phyloP scores from a whole-genome alignment of 495 filamentous ascomycete genomes.

The Rhypophila decipiens region DNA sequence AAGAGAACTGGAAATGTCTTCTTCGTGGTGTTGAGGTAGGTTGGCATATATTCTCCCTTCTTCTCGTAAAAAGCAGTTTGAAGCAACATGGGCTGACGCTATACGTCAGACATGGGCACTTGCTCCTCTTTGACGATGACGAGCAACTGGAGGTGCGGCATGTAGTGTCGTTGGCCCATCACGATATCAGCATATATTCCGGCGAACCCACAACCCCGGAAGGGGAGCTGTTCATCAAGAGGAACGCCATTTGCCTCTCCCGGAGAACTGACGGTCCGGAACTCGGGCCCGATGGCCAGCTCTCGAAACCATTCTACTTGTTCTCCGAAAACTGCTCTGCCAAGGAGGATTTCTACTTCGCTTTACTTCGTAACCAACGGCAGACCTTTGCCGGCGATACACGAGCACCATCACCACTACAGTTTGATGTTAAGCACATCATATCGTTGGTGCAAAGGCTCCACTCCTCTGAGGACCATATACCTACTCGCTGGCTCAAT shows the following conservation, averaged over 20 bases:
- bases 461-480: conserved; percentile 85
- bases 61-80: background rate
- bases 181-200: conserved; percentile 78
- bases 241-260: conserved; percentile 84
- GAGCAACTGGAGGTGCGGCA: conserved; percentile 87
- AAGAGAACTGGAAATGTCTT: conserved; percentile 86
- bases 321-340: conserved; percentile 92
- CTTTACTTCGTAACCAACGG: conserved; percentile 78
- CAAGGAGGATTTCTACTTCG: conserved; percentile 98
- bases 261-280: conserved; percentile 60
- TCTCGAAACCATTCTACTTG: conserved; percentile 78
- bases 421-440: conserved; percentile 79
- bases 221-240: conserved; percentile 89
- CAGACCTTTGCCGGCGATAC: conserved; percentile 50
- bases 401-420: conserved; percentile 61
- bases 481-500: conserved; percentile 93
- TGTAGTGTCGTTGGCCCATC: conserved; percentile 85
- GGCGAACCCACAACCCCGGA: conserved; percentile 78
- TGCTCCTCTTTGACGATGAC: conserved; percentile 94
- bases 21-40: conserved; percentile 80
- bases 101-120: conserved; percentile 70
- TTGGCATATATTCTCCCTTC: conserved; percentile 7
- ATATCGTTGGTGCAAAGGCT: conserved; percentile 80
- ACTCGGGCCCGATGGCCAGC: conserved; percentile 40
- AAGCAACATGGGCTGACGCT: conserved; percentile 5